Conservation (phyloP, 495 filamentous ascomycete species). For the Hypoxylon subgilvum region DNA sequence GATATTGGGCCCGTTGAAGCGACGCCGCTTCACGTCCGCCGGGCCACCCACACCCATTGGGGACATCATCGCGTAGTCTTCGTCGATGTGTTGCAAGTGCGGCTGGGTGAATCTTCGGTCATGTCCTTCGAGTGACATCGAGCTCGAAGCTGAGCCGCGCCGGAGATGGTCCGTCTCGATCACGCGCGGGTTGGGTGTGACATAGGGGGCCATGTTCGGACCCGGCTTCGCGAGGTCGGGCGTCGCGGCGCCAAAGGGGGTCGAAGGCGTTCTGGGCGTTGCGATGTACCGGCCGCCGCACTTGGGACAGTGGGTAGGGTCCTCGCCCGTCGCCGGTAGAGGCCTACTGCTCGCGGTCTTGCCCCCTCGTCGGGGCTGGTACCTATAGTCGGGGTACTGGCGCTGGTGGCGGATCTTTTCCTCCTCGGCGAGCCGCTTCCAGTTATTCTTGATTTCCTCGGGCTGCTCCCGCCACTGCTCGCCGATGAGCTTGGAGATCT, state of each 20-base stretch:
- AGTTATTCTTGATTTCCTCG: slow-evolving; percentile 78
- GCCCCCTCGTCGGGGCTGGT: slow-evolving; percentile 83
- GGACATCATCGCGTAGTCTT: slow-evolving; percentile 52
- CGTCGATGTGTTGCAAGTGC: slow-evolving; percentile 44
- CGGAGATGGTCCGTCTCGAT: slow-evolving; percentile 42
- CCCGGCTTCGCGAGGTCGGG: slow-evolving; percentile 29
- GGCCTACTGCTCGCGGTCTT: slow-evolving; percentile 46
- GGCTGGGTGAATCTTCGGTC: slow-evolving; percentile 37
- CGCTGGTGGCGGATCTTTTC: slow-evolving; percentile 89
- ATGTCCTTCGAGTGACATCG: slow-evolving; percentile 31
- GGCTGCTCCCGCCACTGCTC: slow-evolving; percentile 83
- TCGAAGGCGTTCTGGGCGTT: slow-evolving; percentile 60
- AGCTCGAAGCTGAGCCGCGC: slow-evolving; percentile 34
- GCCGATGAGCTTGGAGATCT: slow-evolving; percentile 98
- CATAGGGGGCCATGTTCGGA: slow-evolving; percentile 34
- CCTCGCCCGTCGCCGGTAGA: slow-evolving; percentile 47
- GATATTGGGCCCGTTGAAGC: slow-evolving; percentile 48
- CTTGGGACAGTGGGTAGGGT: slow-evolving; percentile 62
- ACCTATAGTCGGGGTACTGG: slow-evolving; percentile 92
- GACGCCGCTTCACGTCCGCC: slow-evolving; percentile 64
- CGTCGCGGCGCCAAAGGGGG: slow-evolving; percentile 51
- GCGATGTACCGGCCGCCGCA: slow-evolving; percentile 69
- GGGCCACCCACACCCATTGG: slow-evolving; percentile 40
- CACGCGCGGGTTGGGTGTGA: slow-evolving; percentile 26
- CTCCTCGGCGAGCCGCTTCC: slow-evolving; percentile 92